Base-by-base conservation (phyloP, 140 eudicot species). In the Erigeron philadelphicus region DNA sequence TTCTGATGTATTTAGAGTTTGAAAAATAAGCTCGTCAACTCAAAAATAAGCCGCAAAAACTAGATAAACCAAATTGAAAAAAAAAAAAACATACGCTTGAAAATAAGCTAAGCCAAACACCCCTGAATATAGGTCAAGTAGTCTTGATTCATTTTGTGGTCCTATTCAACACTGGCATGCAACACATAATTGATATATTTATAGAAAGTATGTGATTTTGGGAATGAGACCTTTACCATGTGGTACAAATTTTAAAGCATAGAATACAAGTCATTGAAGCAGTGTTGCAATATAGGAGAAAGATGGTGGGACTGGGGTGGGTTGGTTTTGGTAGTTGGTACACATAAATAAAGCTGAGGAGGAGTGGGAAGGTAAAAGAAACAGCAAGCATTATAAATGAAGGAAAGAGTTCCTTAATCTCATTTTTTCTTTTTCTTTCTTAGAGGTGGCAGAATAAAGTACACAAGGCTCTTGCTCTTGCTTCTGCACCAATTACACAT, bases 261-360 rank as follows among this genome's bases (percentile, higher is more conserved):
- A 8, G 18, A 21, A 56, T 71, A 65, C 68, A 45, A 64, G 53
- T 55, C 18, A 16, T 43, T 13, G 12, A 64, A 73, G 78, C 40
- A 64, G n/a, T 11, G 12, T 56, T 46, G 66, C 7, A 47, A 48
- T 41, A 11, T 68, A 47, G 49, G 60, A 60, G 68, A 44, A 58
- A 60, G 68, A 44, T 43, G 45, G 66, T 21, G 25, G 25, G 25
- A 21, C 25, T 21, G 15, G 61, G 71, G 75, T 60, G 70, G 71
- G 72, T 70, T 61, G 18, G 66, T 76, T 69, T 61, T 61, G 61
- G 67, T 63, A 42, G 68, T 43, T 76, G 61, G 67, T 69, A 46
- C 76, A 61, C 16, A 41, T 53, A 43, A 62, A 76, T 52, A 76
- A 76, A 76, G 76, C 19, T 70, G 81, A 71, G 64, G 57, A 45